A percentile compares a stretch with the other conserved stretches of the same genome.
phyloP scores from a whole-genome alignment of 306 rosid genomes.

The Phaseolus lunatus region DNA sequence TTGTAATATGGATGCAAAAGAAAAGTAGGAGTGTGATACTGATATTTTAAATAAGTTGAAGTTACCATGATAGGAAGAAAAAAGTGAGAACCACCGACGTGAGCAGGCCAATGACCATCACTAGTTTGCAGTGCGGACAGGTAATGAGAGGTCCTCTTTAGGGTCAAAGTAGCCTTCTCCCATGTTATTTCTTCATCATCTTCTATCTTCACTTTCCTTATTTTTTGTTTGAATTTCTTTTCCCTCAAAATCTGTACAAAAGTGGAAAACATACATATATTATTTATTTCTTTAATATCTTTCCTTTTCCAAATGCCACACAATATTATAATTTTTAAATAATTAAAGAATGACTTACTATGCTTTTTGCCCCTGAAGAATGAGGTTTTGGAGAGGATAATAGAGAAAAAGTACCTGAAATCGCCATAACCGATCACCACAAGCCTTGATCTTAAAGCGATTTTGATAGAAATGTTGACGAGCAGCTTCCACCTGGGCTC shows the following conservation, averaged over 20 bases:
- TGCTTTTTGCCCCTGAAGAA: too few species aligned
- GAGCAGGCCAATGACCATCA: not conserved
- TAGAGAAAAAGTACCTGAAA: not conserved
- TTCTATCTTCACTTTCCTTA: not conserved
- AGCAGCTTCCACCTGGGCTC: constrained; percentile 50
- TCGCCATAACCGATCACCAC: not conserved
- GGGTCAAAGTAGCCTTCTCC: not conserved
- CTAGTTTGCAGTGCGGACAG: not conserved
- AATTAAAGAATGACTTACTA: too few species aligned
- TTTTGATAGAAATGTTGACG: constrained; percentile 44
- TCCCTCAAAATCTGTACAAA: not conserved
- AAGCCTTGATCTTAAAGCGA: not conserved
- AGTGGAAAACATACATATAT: too few species aligned
- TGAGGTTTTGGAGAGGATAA: not conserved
- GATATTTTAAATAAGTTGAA: too few species aligned
- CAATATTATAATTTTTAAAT: too few species aligned
- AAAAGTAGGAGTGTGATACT: too few species aligned
- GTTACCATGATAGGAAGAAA: not conserved
- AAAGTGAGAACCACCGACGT: not conserved
- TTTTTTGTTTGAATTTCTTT: not conserved
- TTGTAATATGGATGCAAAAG: too few species aligned
- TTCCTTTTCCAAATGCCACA: too few species aligned
- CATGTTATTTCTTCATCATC: not conserved
- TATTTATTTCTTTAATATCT: too few species aligned
- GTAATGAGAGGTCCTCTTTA: not conserved